phyloP scores from a whole-genome alignment of 1,139 yeast species.

The Lodderomyces orthopsilosis region DNA sequence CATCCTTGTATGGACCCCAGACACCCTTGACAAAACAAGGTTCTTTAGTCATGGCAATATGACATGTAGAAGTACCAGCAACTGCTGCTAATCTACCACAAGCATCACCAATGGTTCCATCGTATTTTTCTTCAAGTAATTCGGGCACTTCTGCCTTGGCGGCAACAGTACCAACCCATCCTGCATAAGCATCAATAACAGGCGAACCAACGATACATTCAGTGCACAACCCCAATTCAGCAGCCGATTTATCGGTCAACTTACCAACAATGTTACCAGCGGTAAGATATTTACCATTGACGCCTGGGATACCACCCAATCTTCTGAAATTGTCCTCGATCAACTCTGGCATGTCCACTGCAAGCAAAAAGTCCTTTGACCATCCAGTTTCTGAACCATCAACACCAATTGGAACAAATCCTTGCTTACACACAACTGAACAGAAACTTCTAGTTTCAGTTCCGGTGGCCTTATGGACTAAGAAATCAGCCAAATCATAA shows the following conservation, averaged over 20 bases:
- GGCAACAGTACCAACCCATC: conserved; percentile 98
- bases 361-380: conserved; percentile 72
- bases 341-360: conserved; percentile 73
- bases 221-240: conserved; percentile 76
- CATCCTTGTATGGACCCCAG: conserved; percentile 98
- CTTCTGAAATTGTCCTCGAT: conserved; percentile 71
- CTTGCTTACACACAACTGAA: conserved; percentile 94
- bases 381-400: conserved; percentile 86
- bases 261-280: conserved; percentile 90
- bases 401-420: conserved; percentile 87
- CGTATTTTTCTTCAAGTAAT: conserved; percentile 36
- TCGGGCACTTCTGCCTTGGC: conserved; percentile 64
- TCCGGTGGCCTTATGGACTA: conserved; percentile 89
- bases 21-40: conserved; percentile 93
- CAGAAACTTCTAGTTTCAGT: conserved; percentile 83
- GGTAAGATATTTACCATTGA: conserved; percentile 68
- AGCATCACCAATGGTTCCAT: conserved; percentile 52
- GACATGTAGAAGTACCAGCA: conserved; percentile 98
- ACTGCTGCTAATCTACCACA: conserved; percentile 93
- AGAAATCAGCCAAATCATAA: conserved; percentile 86
- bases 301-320: conserved; percentile 79
- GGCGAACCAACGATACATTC: conserved; percentile 89
- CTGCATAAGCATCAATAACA: conserved; percentile 96
- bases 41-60: conserved; percentile 79
- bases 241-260: conserved; percentile 66